A percentile compares a stretch with the other conserved stretches of the same genome.
phyloP scores from a whole-genome alignment of 495 filamentous ascomycete species.

The Penicillium daleae region DNA sequence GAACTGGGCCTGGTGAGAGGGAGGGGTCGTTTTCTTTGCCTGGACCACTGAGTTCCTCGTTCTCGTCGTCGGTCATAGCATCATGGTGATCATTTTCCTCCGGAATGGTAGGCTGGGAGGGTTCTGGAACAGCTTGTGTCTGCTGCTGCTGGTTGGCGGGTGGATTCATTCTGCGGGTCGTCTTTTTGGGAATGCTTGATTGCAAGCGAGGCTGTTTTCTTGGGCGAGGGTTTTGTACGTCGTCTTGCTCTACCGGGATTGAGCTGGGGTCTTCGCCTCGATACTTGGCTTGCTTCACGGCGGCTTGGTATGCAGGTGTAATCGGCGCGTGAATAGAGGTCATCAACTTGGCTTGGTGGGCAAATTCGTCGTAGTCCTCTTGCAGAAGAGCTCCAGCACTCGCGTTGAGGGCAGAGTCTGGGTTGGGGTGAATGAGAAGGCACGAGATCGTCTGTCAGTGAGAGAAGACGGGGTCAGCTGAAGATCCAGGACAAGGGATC shows the following conservation, averaged over 20 bases:
- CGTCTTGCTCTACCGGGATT: slow-evolving; percentile 25
- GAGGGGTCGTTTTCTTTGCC: slow-evolving; percentile 58
- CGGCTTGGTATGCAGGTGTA: slow-evolving; percentile 45
- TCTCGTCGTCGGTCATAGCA: slow-evolving; percentile 34
- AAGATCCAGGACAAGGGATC: background rate
- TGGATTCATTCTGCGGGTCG: slow-evolving; percentile 7
- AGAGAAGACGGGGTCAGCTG: slow-evolving; percentile 7
- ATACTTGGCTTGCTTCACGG: slow-evolving; percentile 58
- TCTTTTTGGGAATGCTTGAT: slow-evolving; percentile 34
- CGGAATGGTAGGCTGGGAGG: background rate
- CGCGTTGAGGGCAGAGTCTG: slow-evolving; percentile 70
- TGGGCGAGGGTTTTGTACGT: slow-evolving; percentile 20
- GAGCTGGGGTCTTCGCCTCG: slow-evolving; percentile 59
- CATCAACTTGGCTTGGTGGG: slow-evolving; percentile 66
- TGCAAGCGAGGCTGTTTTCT: slow-evolving; percentile 32
- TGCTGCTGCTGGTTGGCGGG: slow-evolving; percentile 9
- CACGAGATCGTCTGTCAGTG: slow-evolving; percentile 62
- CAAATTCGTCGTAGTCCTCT: slow-evolving; percentile 65
- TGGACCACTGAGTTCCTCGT: slow-evolving; percentile 33
- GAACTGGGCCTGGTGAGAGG: slow-evolving; percentile 44
- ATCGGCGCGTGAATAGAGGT: slow-evolving; percentile 67
- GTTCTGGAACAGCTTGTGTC: background rate
- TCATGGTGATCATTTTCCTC: slow-evolving; percentile 14
- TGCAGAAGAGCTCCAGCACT: slow-evolving; percentile 63
- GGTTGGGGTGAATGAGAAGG: slow-evolving; percentile 73